phyloP scores from a whole-genome alignment of 108 stramenopile species.

The Cafeteria roenbergensis region DNA sequence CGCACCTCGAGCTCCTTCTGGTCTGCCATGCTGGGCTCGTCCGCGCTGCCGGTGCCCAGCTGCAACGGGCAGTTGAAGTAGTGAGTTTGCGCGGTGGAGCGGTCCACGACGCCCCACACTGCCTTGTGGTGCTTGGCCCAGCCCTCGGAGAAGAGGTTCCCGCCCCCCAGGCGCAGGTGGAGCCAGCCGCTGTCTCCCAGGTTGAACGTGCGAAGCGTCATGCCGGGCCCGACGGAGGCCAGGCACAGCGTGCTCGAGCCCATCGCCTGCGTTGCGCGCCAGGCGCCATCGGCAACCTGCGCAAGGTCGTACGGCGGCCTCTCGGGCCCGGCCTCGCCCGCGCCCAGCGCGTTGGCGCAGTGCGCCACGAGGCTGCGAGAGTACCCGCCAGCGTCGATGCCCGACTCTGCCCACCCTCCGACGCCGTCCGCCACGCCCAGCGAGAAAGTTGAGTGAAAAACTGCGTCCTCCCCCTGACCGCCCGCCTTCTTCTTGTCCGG shows the following conservation, averaged over 20 bases:
- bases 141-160: background rate
- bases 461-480: constrained; percentile 9
- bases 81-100: constrained; percentile 4
- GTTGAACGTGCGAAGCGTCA: constrained; percentile 7
- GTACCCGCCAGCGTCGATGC: constrained; percentile 15
- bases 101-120: constrained; percentile 9
- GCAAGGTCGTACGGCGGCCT: background rate
- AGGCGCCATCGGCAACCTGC: background rate
- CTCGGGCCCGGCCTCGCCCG: background rate
- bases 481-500: background rate
- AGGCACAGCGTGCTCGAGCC: constrained; percentile 13
- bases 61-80: constrained; percentile 15
- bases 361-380: constrained; percentile 6
- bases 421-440: constrained; percentile 15
- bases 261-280: constrained; percentile 7
- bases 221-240: background rate
- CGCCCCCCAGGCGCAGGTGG: background rate
- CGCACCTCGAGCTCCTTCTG: constrained; percentile 13
- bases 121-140: background rate
- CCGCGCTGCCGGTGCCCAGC: constrained; percentile 9
- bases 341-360: background rate
- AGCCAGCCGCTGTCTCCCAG: constrained; percentile 10
- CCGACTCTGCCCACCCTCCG: constrained; percentile 1
- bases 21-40: constrained; percentile 19
- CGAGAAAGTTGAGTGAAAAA: background rate